Evolutionary conservation across 2,329 filamentous ascomycete species (phyloP).

Genomic region (Tolypocladium paradoxum): DNA sequence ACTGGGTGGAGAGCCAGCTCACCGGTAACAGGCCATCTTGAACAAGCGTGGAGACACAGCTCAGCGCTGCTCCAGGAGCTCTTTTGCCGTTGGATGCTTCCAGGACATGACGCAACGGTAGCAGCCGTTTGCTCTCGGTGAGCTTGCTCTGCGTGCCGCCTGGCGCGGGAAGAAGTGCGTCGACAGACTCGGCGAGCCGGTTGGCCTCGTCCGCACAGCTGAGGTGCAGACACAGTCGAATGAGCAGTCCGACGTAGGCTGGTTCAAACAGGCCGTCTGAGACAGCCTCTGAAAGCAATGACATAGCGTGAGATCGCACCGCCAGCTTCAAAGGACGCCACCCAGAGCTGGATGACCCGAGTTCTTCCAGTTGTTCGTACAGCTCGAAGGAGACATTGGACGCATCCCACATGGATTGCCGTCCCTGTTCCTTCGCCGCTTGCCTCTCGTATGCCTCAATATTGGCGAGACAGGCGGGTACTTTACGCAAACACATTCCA

Average conservation of each 20-base stretch:
- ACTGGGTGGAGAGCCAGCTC: slow-evolving; percentile 13
- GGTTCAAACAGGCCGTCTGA: slow-evolving; percentile 19
- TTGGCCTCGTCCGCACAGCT: slow-evolving; percentile 16
- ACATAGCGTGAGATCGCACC: slow-evolving; percentile 20
- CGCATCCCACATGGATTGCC: slow-evolving; percentile 14
- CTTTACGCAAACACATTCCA: slow-evolving; percentile 23
- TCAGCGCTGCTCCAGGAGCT: slow-evolving; percentile 8
- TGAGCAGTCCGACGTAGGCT: slow-evolving; percentile 15
- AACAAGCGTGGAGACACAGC: slow-evolving; percentile 13
- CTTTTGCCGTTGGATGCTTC: slow-evolving; percentile 3
- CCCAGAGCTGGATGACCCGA: slow-evolving; percentile 16
- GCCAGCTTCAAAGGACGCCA: slow-evolving; percentile 23
- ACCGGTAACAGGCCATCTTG: slow-evolving; percentile 9
- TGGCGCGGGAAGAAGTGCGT: slow-evolving; percentile 7
- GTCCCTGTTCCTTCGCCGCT: slow-evolving; percentile 10
- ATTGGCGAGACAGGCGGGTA: slow-evolving; percentile 17
- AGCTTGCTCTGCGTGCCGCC: slow-evolving; percentile 6
- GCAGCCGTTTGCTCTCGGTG: slow-evolving; percentile 7
- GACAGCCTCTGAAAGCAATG: slow-evolving; percentile 17
- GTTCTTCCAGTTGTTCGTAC: slow-evolving; percentile 23
- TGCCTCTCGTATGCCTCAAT: slow-evolving; percentile 23
- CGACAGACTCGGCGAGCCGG: slow-evolving; percentile 11
- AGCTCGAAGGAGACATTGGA: slow-evolving; percentile 18
- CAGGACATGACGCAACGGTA: slow-evolving; percentile 12
- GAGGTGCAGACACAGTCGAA: slow-evolving; percentile 17